Base-by-base conservation (phyloP, 352 stramenopile genomes). In the Phytophthora megakarya region DNA sequence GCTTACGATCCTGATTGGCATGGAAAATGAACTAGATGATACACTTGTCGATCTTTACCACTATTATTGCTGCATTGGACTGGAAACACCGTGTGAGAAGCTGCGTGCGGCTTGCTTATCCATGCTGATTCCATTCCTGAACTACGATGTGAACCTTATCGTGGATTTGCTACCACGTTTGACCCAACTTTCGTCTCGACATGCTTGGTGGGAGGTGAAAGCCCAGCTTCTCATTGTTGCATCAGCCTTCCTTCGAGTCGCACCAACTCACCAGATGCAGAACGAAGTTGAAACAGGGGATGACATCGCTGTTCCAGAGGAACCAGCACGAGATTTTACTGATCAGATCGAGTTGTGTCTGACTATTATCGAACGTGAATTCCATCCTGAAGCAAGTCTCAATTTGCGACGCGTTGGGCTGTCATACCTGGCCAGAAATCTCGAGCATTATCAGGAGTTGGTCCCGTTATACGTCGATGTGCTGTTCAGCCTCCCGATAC, bases 141-240 rank as follows among this genome's bases (percentile, higher is more conserved):
- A 61, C 22, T 88, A 79, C 52, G 74, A 93, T 10, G 10, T 79
- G 4, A 53, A 65, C 10, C 61, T 91, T 1, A 71, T 89, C 3
- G 23, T 76, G 0, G 80, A 92, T 38, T 33, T 95, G 23, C 50
- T 95, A 39, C 82, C 84, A 16, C 80, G 78, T 5, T 62, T 94
- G 30, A 86, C 78, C 5, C 78, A 81, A 53, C 78, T 90, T n/a
- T 85, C 81, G 23, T 69, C 80, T 15, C 57, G 81, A 22, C 46
- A 77, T 22, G 76, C 81, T 21, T 94, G 88, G 88, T 95, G 88
- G 88, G 88, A 96, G 44, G 85, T 96, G 43, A 93, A 93, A 61
- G 77, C 75, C 2, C 84, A 96, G 61, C 65, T 95, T 22, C 44
- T 94, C 15, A 74, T 93, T 53, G 78, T 92, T 15, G 70, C 72